Evolutionary conservation across 148 eudicot genomes (phyloP).

Genomic region (Dianthus caryophyllus): DNA sequence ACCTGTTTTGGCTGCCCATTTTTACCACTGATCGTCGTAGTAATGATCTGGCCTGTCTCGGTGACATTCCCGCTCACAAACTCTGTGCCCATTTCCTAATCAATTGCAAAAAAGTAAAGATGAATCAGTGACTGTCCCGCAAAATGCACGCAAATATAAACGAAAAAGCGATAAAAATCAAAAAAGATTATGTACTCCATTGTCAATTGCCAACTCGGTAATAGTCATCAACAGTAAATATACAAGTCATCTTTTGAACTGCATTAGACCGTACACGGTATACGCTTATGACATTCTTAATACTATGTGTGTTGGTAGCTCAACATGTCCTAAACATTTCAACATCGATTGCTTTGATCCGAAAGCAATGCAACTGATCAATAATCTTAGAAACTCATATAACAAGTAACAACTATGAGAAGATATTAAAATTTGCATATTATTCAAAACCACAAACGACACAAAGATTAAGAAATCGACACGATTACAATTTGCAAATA

Average conservation of each 20-base stretch:
- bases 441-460: too few species aligned
- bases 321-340: neutral
- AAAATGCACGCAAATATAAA: neutral
- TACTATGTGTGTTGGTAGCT: too few species aligned
- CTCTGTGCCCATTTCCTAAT: constrained; percentile 63
- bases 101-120: neutral
- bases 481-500: too few species aligned
- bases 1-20: constrained; percentile 85
- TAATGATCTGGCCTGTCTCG: constrained; percentile 81
- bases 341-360: too few species aligned
- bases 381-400: too few species aligned
- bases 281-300: too few species aligned
- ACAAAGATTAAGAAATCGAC: too few species aligned
- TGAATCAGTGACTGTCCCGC: neutral
- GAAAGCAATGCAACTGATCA: too few species aligned
- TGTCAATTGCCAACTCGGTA: neutral
- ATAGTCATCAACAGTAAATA: neutral
- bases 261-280: neutral
- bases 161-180: neutral
- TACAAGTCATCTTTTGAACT: neutral
- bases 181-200: neutral
- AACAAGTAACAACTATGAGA: too few species aligned
- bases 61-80: constrained; percentile 73
- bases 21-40: constrained; percentile 60
- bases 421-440: too few species aligned